Evolutionary conservation across 2,329 filamentous ascomycete genomes (phyloP).

Genomic region (Geosmithia morbida): DNA sequence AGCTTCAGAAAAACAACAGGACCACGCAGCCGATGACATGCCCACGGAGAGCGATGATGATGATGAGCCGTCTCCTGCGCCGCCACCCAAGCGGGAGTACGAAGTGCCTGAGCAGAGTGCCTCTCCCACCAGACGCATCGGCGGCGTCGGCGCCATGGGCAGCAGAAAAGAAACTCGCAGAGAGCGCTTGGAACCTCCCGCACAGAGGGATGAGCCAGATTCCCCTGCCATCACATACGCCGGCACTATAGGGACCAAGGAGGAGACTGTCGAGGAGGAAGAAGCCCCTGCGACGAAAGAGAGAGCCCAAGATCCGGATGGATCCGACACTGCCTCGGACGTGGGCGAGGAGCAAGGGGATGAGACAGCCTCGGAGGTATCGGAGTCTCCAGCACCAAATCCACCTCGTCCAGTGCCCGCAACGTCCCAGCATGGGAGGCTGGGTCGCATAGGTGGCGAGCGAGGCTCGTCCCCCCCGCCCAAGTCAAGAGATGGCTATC

Average conservation of each 20-base stretch:
- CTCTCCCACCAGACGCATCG: constrained; percentile 11
- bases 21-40: neutral
- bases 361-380: constrained; percentile 24
- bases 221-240: neutral
- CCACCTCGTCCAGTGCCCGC: neutral
- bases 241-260: neutral
- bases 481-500: neutral
- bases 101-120: neutral
- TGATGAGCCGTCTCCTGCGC: neutral
- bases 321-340: constrained; percentile 1
- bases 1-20: neutral
- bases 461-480: neutral
- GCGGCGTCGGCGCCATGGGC: constrained; percentile 22
- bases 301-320: neutral
- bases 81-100: neutral
- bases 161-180: constrained; percentile 12
- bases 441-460: constrained; percentile 27
- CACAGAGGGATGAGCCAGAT: neutral
- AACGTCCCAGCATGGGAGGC: constrained; percentile 9
- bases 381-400: constrained; percentile 4
- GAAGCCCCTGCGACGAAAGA: neutral
- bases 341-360: constrained; percentile 3
- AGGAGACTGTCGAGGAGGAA: neutral
- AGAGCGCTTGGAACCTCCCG: neutral
- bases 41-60: constrained; percentile 4